Percentiles rank a stretch among this genome's conserved stretches.
Conservation (phyloP, 176 grass and related monocot genomes). For the Lolium perenne region DNA sequence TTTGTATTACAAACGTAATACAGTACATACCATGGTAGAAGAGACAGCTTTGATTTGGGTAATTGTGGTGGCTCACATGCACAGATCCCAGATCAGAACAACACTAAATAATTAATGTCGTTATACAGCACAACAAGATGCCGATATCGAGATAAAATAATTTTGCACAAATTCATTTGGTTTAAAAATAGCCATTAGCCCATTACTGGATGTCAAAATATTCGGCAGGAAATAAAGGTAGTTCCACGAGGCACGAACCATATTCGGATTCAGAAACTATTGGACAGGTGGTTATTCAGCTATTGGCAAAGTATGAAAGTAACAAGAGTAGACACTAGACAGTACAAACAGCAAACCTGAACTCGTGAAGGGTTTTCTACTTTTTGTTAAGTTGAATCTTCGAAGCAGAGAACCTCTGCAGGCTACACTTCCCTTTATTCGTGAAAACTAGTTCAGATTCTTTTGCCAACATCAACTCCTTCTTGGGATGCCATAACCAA, state of each 20-base stretch:
- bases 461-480: neutral
- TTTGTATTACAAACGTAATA: too few relatives aligned
- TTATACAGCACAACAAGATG: conserved; percentile 1
- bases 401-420: neutral
- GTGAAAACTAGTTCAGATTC: too few relatives aligned
- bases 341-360: neutral
- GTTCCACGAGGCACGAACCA: neutral
- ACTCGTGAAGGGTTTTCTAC: neutral
- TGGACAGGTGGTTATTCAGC: too few relatives aligned
- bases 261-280: too few relatives aligned
- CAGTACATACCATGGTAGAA: neutral
- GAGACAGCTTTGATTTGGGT: neutral
- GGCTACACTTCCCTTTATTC: too few relatives aligned
- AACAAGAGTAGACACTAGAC: neutral
- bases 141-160: neutral
- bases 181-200: neutral
- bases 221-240: neutral
- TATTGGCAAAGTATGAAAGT: neutral
- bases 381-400: neutral
- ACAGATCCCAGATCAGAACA: conserved; percentile 18
- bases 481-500: neutral
- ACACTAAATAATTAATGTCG: neutral
- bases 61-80: conserved; percentile 15
- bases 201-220: neutral
- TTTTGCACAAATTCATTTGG: neutral